These are phyloP conservation scores for Pleodorina starrii DNA, from an alignment of 139 green algal species.

Conservation along the genomic window DNA sequence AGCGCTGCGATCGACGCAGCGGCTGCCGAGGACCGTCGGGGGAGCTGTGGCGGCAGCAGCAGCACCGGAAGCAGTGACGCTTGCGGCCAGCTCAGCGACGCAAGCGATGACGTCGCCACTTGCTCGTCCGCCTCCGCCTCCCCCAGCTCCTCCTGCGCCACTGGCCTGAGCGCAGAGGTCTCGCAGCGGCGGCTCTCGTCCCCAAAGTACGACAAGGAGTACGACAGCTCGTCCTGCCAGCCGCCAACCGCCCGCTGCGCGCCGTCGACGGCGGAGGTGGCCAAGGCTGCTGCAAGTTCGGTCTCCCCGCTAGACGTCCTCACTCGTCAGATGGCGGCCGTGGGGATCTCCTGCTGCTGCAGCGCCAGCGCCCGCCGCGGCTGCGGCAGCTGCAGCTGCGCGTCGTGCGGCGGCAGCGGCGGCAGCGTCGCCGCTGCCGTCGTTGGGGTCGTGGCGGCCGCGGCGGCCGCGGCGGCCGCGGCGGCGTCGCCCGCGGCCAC, in stretches of 20 bases:
- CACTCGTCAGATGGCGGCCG: conserved; percentile 13
- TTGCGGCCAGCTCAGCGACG: neutral
- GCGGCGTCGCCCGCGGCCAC: neutral
- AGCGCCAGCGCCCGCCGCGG: neutral
- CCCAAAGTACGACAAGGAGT: neutral
- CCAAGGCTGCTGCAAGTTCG: neutral
- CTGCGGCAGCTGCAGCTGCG: neutral
- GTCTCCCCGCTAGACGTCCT: neutral
- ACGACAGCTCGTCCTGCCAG: neutral
- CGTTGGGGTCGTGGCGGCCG: neutral
- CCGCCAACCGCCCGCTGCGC: conserved; percentile 1
- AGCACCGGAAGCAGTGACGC: neutral
- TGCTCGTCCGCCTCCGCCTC: neutral
- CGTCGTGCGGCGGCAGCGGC: neutral
- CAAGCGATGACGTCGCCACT: neutral
- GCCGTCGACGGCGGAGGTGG: neutral
- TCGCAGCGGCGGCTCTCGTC: neutral
- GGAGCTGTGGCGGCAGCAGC: conserved; percentile 1
- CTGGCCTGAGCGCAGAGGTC: neutral
- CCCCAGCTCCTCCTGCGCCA: neutral
- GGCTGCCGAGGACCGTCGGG: no score
- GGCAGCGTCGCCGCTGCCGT: neutral
- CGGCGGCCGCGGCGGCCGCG: neutral
- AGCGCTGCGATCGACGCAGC: neutral
- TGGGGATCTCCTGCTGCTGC: conserved; percentile 34